Conservation (phyloP, 2,329 filamentous ascomycete species). For the Sporothrix euskadiensis region DNA sequence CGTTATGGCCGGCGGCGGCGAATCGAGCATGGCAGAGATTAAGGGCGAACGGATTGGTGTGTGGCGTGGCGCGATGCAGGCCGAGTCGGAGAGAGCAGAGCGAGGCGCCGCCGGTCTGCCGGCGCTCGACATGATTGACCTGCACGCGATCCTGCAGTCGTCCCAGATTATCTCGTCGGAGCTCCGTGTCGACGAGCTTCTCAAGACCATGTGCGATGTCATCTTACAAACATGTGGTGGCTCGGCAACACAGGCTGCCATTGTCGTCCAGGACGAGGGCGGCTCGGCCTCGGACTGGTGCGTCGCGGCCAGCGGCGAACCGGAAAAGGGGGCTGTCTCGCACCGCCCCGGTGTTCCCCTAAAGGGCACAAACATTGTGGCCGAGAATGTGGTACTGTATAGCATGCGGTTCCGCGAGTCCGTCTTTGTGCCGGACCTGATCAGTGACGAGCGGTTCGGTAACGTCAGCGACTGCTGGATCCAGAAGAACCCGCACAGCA, state of each 20-base stretch:
- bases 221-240: constrained; percentile 75
- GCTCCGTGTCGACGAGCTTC: constrained; percentile 70
- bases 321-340: constrained; percentile 66
- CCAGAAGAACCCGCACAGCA: constrained; percentile 66
- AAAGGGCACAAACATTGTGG: constrained; percentile 66
- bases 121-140: constrained; percentile 78
- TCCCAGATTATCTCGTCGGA: constrained; percentile 80
- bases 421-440: constrained; percentile 71
- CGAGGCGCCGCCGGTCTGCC: constrained; percentile 60
- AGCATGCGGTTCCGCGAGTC: constrained; percentile 74
- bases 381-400: constrained; percentile 74
- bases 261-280: constrained; percentile 70
- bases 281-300: constrained; percentile 58
- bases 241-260: constrained; percentile 68
- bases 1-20: constrained; percentile 41
- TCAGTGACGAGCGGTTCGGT: constrained; percentile 74
- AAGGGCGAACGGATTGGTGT: constrained; percentile 61
- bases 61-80: constrained; percentile 63
- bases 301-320: constrained; percentile 71
- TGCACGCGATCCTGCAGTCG: constrained; percentile 75
- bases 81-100: constrained; percentile 49
- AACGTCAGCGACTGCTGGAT: constrained; percentile 72
- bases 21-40: constrained; percentile 49
- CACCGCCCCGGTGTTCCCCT: constrained; percentile 67
- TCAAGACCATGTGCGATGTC: constrained; percentile 80